These are phyloP conservation scores for Mortierella polycephala DNA, from an alignment of 371 early-diverging fungal genomes.

Conservation along the genomic window DNA sequence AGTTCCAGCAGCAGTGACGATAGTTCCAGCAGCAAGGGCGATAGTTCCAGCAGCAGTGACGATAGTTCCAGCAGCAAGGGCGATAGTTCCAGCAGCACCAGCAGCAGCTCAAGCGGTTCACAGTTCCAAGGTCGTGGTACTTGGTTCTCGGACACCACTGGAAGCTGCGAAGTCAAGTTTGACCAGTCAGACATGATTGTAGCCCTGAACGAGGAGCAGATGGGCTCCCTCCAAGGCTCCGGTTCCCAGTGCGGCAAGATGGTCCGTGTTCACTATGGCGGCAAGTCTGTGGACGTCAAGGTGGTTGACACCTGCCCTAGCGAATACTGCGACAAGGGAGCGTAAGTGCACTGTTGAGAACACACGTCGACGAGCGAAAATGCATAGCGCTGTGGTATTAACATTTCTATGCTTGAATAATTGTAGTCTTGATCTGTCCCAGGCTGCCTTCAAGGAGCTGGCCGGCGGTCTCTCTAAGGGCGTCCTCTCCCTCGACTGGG, in stretches of 20 bases:
- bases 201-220: slow-evolving; percentile 29
- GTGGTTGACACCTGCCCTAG: slow-evolving; percentile 35
- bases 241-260: slow-evolving; percentile 28
- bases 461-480: slow-evolving; percentile 25
- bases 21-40: no score
- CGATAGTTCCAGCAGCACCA: not conserved
- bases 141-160: slow-evolving; percentile 35
- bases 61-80: not conserved
- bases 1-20: slow-evolving; percentile 23
- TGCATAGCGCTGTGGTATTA: no score
- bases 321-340: slow-evolving; percentile 24
- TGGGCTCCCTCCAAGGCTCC: slow-evolving; percentile 18
- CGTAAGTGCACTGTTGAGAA: no score
- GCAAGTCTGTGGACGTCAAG: slow-evolving; percentile 19
- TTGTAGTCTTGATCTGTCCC: slow-evolving; percentile 18
- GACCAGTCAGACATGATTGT: slow-evolving; percentile 33
- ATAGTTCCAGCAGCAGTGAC: no score
- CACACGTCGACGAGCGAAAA: no score
- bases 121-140: slow-evolving; percentile 32
- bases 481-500: slow-evolving; percentile 18
- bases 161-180: slow-evolving; percentile 23
- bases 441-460: slow-evolving; percentile 31
- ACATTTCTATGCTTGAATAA: no score
- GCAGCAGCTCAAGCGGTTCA: not conserved
- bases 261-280: slow-evolving; percentile 24